phyloP scores from a whole-genome alignment of 2,329 filamentous ascomycete species.

The Capronia epimyces region DNA sequence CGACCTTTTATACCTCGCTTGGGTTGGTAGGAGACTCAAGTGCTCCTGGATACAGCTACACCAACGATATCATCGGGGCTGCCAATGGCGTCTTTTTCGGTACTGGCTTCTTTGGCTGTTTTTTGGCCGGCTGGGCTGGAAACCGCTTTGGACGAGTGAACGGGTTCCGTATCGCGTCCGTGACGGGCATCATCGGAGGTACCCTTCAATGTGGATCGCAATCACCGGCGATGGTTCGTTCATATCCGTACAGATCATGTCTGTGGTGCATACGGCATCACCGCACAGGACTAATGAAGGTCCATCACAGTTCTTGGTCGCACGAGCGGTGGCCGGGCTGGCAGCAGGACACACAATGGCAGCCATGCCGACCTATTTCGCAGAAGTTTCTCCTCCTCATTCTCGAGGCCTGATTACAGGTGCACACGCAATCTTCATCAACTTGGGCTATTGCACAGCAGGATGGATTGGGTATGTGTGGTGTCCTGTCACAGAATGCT shows the following conservation, averaged over 20 bases:
- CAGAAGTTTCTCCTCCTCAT: constrained; percentile 31
- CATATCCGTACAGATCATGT: no score
- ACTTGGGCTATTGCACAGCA: constrained; percentile 37
- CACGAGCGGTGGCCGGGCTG: constrained; percentile 7
- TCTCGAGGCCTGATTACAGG: constrained; percentile 32
- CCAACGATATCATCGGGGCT: constrained; percentile 40
- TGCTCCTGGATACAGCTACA: constrained; percentile 38
- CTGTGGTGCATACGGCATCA: no score
- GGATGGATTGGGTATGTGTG: constrained; percentile 39
- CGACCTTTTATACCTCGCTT: constrained; percentile 41
- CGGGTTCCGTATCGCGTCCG: constrained; percentile 36
- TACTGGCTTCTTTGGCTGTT: constrained; percentile 35
- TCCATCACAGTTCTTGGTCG: constrained; percentile 4
- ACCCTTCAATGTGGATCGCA: constrained; percentile 24
- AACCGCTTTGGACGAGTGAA: constrained; percentile 36
- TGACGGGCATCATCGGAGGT: constrained; percentile 33
- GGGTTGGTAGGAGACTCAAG: constrained; percentile 34
- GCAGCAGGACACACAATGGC: constrained; percentile 4
- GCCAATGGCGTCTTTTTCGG: constrained; percentile 43
- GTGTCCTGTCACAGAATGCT: no score
- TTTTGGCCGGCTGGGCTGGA: constrained; percentile 36
- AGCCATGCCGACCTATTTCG: constrained; percentile 27
- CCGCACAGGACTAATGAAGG: not conserved
- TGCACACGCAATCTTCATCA: constrained; percentile 35
- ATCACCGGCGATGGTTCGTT: constrained; percentile 1